Evolutionary conservation across 768 basidiomycete species (phyloP).

Genomic region (Pisolithus albus): DNA sequence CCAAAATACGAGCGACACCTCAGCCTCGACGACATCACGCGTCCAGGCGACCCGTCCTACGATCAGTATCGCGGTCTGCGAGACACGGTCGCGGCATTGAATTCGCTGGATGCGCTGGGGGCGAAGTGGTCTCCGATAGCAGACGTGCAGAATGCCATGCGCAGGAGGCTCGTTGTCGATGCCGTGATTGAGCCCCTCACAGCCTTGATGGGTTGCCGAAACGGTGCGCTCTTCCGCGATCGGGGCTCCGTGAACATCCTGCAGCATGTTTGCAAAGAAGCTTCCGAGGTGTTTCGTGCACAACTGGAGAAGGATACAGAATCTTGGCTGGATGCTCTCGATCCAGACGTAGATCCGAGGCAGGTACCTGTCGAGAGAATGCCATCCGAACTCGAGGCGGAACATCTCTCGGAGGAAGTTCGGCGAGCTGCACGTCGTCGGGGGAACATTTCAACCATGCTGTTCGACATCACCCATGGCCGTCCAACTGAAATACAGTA

Average conservation of each 20-base stretch:
- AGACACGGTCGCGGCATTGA: conserved; percentile 60
- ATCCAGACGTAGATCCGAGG: conserved; percentile 14
- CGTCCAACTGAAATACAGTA: conserved; percentile 70
- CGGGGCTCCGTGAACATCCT: conserved; percentile 40
- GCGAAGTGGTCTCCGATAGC: conserved; percentile 60
- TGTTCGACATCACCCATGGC: conserved; percentile 59
- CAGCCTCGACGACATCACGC: conserved; percentile 47
- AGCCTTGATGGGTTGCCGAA: conserved; percentile 70
- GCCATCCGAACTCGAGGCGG: conserved; percentile 39
- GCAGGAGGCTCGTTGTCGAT: conserved; percentile 78
- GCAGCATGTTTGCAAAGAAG: conserved; percentile 61
- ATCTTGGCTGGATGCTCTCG: conserved; percentile 19
- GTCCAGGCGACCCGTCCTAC: conserved; percentile 27
- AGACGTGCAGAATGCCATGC: conserved; percentile 61
- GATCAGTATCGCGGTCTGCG: conserved; percentile 55
- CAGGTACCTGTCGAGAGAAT: conserved; percentile 32
- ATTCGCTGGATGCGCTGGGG: conserved; percentile 48
- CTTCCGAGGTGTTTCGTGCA: conserved; percentile 50
- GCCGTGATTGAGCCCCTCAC: conserved; percentile 81
- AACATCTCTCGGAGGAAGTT: conserved; percentile 49
- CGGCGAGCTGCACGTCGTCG: conserved; percentile 44
- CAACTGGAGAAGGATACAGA: conserved; percentile 39
- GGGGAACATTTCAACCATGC: conserved; percentile 75
- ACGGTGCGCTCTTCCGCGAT: conserved; percentile 62
- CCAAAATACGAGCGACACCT: conserved; percentile 35